Evolutionary conservation across 2,329 filamentous ascomycete species (phyloP).

Genomic region (Hansfordia pulvinata): DNA sequence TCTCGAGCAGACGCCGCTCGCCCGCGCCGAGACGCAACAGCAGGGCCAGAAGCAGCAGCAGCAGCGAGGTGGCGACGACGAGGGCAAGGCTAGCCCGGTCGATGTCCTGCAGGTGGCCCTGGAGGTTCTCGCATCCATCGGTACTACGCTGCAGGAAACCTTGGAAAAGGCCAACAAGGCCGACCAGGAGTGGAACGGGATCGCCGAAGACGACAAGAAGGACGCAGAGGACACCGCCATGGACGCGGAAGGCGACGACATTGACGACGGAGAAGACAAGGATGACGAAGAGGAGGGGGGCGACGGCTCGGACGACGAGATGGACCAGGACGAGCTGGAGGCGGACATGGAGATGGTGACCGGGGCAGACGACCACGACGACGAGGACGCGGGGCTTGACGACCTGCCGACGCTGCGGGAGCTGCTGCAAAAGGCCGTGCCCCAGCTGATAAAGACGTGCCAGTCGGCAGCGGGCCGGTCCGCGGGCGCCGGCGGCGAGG

Average conservation of each 20-base stretch:
- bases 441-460: conserved; percentile 28
- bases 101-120: conserved; percentile 41
- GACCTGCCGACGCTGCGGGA: conserved; percentile 39
- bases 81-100: conserved; percentile 19
- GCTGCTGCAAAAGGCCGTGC: conserved; percentile 29
- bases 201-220: conserved; percentile 22
- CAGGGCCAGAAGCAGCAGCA: too few species aligned
- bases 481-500: conserved; percentile 23
- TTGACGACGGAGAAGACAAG: conserved; percentile 22
- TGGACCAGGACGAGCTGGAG: conserved; percentile 42
- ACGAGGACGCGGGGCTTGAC: conserved; percentile 28
- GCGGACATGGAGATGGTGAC: conserved; percentile 54
- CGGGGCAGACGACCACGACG: conserved; percentile 28
- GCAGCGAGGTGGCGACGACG: conserved; percentile 5
- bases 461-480: too few species aligned
- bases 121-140: conserved; percentile 51
- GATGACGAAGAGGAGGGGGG: conserved; percentile 22
- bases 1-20: conserved; percentile 21
- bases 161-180: conserved; percentile 28
- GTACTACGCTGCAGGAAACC: conserved; percentile 40
- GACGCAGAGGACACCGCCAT: conserved; percentile 18
- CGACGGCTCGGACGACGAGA: conserved; percentile 34
- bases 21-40: too few species aligned
- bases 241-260: conserved; percentile 21
- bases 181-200: conserved; percentile 24